A percentile compares a stretch with the other conserved stretches of the same genome.
phyloP scores from a whole-genome alignment of 257 asterid genomes.

The Nicotiana tomentosiformis region DNA sequence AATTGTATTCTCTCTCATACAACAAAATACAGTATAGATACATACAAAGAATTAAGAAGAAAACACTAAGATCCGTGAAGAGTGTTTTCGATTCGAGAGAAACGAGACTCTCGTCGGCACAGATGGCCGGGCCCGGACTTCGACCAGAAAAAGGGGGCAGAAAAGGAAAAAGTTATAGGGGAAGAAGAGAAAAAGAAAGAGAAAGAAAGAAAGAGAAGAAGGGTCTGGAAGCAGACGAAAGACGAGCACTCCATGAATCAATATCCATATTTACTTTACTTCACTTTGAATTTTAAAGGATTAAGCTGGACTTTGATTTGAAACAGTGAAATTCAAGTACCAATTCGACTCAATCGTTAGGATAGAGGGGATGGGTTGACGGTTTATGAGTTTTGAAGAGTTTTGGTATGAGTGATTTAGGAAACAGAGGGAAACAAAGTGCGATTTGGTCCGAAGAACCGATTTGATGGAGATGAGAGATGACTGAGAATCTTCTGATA shows the following conservation, averaged over 20 bases:
- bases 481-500: too few relatives aligned
- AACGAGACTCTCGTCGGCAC: too few relatives aligned
- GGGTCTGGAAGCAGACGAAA: slow-evolving; percentile 70
- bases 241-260: slow-evolving; percentile 82
- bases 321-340: slow-evolving; percentile 10
- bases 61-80: too few relatives aligned
- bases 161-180: too few relatives aligned
- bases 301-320: not conserved
- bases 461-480: too few relatives aligned
- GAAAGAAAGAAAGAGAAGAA: not conserved
- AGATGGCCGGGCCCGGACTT: too few relatives aligned
- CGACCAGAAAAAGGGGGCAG: too few relatives aligned
- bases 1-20: too few relatives aligned
- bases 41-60: too few relatives aligned
- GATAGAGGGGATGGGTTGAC: slow-evolving; percentile 3
- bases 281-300: not conserved
- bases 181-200: too few relatives aligned
- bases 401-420: slow-evolving; percentile 11
- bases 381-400: slow-evolving; percentile 23
- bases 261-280: slow-evolving; percentile 52
- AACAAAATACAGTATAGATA: too few relatives aligned
- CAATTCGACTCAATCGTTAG: slow-evolving; percentile 14
- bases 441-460: not conserved
- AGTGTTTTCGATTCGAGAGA: too few relatives aligned
- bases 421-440: not conserved